Percentiles rank a stretch among this genome's conserved stretches.
Evolutionary conservation across 352 stramenopile genomes (phyloP).

Genomic region (Phytophthora quininea): DNA sequence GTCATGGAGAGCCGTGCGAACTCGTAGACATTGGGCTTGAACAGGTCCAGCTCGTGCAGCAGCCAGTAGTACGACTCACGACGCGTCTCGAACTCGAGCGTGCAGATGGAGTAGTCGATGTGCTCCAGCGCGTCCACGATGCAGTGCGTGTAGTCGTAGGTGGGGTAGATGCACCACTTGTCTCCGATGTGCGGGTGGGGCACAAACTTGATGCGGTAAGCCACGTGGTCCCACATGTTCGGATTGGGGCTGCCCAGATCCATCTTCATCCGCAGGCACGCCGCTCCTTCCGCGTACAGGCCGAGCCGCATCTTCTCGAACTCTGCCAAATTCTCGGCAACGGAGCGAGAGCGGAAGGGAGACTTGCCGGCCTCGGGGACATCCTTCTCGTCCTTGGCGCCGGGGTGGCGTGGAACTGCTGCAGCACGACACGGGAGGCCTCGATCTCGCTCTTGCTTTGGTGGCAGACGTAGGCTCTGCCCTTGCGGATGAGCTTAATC

Average conservation of each 20-base stretch:
- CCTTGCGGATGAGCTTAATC: constrained; percentile 94
- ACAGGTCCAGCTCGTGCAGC: constrained; percentile 96
- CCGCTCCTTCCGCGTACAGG: constrained; percentile 85
- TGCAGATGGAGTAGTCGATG: constrained; percentile 99
- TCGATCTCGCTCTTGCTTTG: constrained; percentile 87
- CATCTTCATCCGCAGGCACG: constrained; percentile 99
- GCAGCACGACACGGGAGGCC: constrained; percentile 66
- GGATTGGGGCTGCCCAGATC: constrained; percentile 97
- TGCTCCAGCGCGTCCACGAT: constrained; percentile 98
- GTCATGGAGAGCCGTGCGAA: constrained; percentile 97
- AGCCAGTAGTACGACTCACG: constrained; percentile 99
- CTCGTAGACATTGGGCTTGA: constrained; percentile 97
- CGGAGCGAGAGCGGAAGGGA: constrained; percentile 90
- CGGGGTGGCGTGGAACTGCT: constrained; percentile 77
- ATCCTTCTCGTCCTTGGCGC: constrained; percentile 61
- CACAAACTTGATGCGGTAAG: constrained; percentile 99
- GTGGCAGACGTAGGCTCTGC: constrained; percentile 97
- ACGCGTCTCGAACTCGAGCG: constrained; percentile 99
- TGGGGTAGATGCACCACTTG: constrained; percentile 99
- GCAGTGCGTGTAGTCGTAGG: constrained; percentile 99
- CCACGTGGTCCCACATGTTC: constrained; percentile 99
- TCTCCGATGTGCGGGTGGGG: constrained; percentile 97
- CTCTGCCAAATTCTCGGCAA: constrained; percentile 95
- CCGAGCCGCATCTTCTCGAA: constrained; percentile 98
- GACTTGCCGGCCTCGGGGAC: constrained; percentile 73